Conservation (phyloP, 176 grass and related monocot species). For the Eleusine coracana region DNA sequence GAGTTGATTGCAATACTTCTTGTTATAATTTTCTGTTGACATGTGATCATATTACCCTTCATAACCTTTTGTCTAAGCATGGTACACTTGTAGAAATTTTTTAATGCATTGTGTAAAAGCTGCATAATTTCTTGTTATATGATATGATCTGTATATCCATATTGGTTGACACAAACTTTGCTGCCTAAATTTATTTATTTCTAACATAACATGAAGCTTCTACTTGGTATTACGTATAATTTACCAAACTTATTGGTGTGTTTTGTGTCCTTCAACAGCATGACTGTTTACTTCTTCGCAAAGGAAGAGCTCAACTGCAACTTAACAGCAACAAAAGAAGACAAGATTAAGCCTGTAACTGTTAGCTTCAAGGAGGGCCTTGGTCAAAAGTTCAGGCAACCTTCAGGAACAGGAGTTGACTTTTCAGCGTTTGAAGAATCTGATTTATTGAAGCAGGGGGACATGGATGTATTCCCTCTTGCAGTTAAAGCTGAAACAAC, state of each 20-base stretch:
- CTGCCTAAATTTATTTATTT: background rate
- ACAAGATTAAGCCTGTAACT: slow-evolving; percentile 71
- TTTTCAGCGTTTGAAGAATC: slow-evolving; percentile 75
- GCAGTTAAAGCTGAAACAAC: slow-evolving; percentile 92
- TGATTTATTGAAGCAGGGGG: slow-evolving; percentile 65
- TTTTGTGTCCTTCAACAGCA: slow-evolving; percentile 66
- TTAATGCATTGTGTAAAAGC: slow-evolving; percentile 14
- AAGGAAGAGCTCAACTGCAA: slow-evolving; percentile 85
- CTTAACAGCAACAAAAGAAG: slow-evolving; percentile 61
- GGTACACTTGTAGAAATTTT: slow-evolving; percentile 18
- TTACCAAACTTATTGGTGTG: slow-evolving; percentile 34
- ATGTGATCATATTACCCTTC: background rate
- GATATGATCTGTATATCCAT: background rate
- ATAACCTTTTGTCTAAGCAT: background rate
- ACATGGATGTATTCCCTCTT: slow-evolving; percentile 80
- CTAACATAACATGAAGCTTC: slow-evolving; percentile 3
- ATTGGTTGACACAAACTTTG: background rate
- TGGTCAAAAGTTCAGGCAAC: slow-evolving; percentile 90
- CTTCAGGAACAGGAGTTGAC: slow-evolving; percentile 89
- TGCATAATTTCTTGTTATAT: slow-evolving; percentile 14
- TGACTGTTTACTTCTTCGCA: slow-evolving; percentile 90
- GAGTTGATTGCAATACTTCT: background rate
- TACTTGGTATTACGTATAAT: slow-evolving; percentile 25
- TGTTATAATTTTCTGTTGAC: background rate
- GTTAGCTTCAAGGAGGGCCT: slow-evolving; percentile 88